phyloP scores from a whole-genome alignment of 2,329 filamentous ascomycete species.

The Cladosporium colombiae region DNA sequence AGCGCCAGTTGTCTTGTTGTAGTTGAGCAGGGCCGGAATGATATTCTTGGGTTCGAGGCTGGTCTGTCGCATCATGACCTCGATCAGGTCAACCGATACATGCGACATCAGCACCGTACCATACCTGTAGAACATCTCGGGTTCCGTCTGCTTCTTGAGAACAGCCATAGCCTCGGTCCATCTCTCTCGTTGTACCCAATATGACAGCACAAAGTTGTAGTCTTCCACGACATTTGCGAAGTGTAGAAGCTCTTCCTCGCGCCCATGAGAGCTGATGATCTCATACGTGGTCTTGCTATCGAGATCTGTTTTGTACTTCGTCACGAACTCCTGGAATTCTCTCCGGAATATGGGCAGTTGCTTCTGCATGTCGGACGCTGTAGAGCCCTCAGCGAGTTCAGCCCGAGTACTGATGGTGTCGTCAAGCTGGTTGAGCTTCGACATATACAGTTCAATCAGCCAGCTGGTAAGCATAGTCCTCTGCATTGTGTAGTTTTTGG shows the following conservation, averaged over 20 bases:
- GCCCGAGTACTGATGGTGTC: constrained; percentile 90
- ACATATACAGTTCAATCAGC: constrained; percentile 96
- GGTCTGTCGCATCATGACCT: constrained; percentile 89
- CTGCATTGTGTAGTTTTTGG: constrained; percentile 86
- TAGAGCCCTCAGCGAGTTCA: constrained; percentile 67
- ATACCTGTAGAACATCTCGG: constrained; percentile 94
- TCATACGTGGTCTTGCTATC: constrained; percentile 93
- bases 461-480: constrained; percentile 92
- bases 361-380: constrained; percentile 65
- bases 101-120: constrained; percentile 96
- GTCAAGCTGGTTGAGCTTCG: constrained; percentile 90
- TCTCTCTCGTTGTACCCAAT: constrained; percentile 94
- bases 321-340: constrained; percentile 87
- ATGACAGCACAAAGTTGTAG: constrained; percentile 90
- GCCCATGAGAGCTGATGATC: constrained; percentile 90
- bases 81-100: constrained; percentile 80
- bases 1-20: constrained; percentile 70
- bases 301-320: constrained; percentile 80
- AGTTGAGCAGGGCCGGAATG: constrained; percentile 90
- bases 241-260: constrained; percentile 88
- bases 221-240: constrained; percentile 89
- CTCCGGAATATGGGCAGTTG: constrained; percentile 69
- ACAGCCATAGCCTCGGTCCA: constrained; percentile 87
- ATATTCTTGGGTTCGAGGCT: constrained; percentile 83
- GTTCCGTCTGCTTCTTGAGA: constrained; percentile 87